Conservation (phyloP, 2,329 filamentous ascomycete genomes). For the Trichothecium sympodiale region DNA sequence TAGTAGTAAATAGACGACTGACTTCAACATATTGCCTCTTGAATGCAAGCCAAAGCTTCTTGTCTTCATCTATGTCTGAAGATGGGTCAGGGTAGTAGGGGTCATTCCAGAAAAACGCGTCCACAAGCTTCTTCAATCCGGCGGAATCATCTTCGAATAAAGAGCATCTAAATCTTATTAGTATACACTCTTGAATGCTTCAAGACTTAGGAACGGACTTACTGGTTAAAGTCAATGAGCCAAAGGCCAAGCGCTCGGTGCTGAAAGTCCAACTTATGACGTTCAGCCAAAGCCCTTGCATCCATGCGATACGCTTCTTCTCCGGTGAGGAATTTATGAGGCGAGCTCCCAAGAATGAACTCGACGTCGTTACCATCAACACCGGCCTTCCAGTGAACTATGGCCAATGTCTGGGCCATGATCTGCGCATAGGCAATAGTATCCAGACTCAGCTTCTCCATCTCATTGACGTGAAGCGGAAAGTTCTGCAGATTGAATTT, state of each 20-base stretch:
- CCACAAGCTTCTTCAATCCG: conserved; percentile 5
- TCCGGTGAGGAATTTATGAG: neutral
- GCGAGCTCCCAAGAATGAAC: conserved; percentile 4
- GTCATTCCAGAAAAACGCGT: conserved; percentile 6
- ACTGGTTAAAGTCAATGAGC: conserved; percentile 5
- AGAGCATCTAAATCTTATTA: conserved; percentile 2
- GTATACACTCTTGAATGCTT: neutral
- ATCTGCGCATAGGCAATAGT: neutral
- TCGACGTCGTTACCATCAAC: conserved; percentile 5
- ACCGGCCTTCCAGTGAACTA: conserved; percentile 4
- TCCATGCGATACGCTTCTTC: neutral
- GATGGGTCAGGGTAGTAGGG: conserved; percentile 4
- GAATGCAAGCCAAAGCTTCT: conserved; percentile 3
- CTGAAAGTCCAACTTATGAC: neutral
- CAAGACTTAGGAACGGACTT: neutral
- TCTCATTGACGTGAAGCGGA: conserved; percentile 5
- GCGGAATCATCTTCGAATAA: conserved; percentile 3
- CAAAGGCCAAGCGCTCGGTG: conserved; percentile 1
- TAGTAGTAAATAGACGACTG: conserved; percentile 2
- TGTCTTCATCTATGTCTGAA: neutral
- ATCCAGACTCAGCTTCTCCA: conserved; percentile 3
- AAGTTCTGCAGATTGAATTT: conserved; percentile 4
- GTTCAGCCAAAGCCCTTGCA: neutral
- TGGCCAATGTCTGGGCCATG: conserved; percentile 3
- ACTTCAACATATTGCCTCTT: conserved; percentile 2